Base-by-base conservation (phyloP, 495 filamentous ascomycete genomes). In the Cairneyella variabilis region DNA sequence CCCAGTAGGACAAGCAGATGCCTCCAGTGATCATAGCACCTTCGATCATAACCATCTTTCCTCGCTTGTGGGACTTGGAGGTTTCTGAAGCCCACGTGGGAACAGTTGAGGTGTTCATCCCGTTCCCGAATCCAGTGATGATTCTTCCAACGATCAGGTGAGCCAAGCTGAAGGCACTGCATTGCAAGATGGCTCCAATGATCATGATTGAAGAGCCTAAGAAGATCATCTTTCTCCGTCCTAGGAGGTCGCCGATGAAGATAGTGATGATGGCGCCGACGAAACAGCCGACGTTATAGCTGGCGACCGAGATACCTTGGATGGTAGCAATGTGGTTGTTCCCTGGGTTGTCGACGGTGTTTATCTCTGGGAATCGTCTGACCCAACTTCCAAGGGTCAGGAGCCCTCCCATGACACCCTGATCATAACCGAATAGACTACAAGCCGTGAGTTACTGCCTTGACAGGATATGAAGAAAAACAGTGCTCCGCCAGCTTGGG, bases 21-120 rank as follows among this genome's bases (percentile, higher is more conserved):
- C 88, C 86, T 28, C 77, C 77, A 3, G 86, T 86, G 58, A 89
- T 86, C 66, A 88, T 72, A 14, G 84, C 85, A 26, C 76, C 75
- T 65, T 89, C 85, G 46, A 91, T 83, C 86, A 90, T 89, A 64
- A 91, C 84, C 60, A 91, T 71, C 57, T 86, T 84, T 12, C 88
- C 88, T 60, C 86, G 78, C 44, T 80, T 59, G 16, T 59, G 55
- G 3, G 86, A 76, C 57, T 84, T 86, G 42, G 83, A 84, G 46
- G 83, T 88, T 64, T 92, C 87, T 1, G 86, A 86, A 59, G 90
- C 87, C 85, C 85, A 91, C 0, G 83, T 86, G 0, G 88, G 87
- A 11, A 89, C 80, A 0, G 81, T 86, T 0, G 82, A 78, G 2
- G 83, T 83, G 57, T 83, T 83, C 64, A 86, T 76, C 38, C 83